These are phyloP conservation scores for Colletotrichum lentis DNA, from an alignment of 2,329 filamentous ascomycete genomes.

Conservation along the genomic window DNA sequence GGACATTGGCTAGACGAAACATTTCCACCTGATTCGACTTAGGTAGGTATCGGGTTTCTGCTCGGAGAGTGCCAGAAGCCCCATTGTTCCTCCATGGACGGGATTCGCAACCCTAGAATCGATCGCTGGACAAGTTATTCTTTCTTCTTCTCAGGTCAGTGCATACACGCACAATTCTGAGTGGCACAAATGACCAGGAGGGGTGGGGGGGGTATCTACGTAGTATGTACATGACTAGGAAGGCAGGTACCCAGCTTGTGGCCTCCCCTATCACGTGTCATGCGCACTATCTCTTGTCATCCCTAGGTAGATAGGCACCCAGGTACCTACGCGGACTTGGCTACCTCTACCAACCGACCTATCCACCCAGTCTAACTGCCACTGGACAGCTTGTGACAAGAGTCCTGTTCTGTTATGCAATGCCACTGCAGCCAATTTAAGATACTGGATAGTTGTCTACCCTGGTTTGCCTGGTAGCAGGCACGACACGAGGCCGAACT, in stretches of 20 bases:
- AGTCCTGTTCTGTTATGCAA: slow-evolving; percentile 14
- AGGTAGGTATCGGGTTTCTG: neutral
- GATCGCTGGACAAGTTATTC: too few relatives aligned
- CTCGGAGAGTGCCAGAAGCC: neutral
- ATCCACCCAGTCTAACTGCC: neutral
- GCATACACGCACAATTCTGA: neutral
- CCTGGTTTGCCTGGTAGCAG: slow-evolving; percentile 20
- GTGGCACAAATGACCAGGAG: neutral
- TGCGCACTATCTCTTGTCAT: neutral
- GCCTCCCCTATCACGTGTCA: slow-evolving; percentile 12
- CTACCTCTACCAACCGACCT: neutral
- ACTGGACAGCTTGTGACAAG: slow-evolving; percentile 33
- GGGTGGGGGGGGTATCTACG: neutral
- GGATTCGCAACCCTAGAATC: neutral
- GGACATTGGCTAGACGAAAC: neutral
- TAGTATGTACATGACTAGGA: too few relatives aligned
- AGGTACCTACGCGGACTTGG: neutral
- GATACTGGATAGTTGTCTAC: slow-evolving; percentile 35
- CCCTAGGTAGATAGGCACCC: neutral
- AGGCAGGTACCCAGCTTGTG: too few relatives aligned
- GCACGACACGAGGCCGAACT: slow-evolving; percentile 29
- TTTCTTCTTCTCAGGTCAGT: too few relatives aligned
- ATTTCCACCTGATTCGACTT: neutral
- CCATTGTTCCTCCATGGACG: neutral
- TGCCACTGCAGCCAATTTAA: slow-evolving; percentile 32